Conservation (phyloP, 2,329 filamentous ascomycete genomes). For the Pseudogymnoascus sp. region DNA sequence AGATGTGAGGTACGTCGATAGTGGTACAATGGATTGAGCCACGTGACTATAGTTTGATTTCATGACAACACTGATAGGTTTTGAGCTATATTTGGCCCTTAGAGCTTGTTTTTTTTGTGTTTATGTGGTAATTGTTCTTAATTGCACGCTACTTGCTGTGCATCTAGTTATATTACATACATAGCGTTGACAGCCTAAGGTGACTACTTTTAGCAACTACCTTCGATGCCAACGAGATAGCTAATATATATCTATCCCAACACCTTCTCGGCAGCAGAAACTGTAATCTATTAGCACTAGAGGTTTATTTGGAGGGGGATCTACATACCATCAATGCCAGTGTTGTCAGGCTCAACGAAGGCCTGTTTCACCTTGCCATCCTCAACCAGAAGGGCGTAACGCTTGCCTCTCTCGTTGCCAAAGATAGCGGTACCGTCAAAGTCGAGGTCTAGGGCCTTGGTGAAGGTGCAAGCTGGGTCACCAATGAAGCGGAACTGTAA, state of each 20-base stretch:
- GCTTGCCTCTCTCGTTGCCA: slow-evolving; percentile 74
- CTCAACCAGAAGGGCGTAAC: slow-evolving; percentile 76
- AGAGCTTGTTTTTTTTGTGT: neutral
- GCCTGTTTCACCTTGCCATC: slow-evolving; percentile 76
- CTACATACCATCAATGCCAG: slow-evolving; percentile 52
- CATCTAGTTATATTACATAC: neutral
- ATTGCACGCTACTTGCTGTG: neutral
- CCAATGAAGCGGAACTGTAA: slow-evolving; percentile 77
- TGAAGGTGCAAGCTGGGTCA: slow-evolving; percentile 72
- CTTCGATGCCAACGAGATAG: neutral
- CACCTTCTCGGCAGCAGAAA: slow-evolving; percentile 41
- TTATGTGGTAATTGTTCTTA: neutral
- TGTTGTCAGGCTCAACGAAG: slow-evolving; percentile 83
- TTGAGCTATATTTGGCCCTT: neutral
- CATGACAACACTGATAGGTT: neutral
- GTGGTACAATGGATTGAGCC: neutral
- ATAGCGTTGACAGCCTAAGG: neutral
- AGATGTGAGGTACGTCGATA: neutral
- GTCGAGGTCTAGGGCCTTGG: slow-evolving; percentile 69
- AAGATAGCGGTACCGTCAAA: slow-evolving; percentile 78
- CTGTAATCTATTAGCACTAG: slow-evolving; percentile 24
- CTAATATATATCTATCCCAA: slow-evolving; percentile 27
- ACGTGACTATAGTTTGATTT: neutral
- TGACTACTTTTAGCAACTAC: neutral
- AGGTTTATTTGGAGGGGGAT: neutral